Conservation (phyloP, 306 rosid genomes). For the Cucumis hystrix region DNA sequence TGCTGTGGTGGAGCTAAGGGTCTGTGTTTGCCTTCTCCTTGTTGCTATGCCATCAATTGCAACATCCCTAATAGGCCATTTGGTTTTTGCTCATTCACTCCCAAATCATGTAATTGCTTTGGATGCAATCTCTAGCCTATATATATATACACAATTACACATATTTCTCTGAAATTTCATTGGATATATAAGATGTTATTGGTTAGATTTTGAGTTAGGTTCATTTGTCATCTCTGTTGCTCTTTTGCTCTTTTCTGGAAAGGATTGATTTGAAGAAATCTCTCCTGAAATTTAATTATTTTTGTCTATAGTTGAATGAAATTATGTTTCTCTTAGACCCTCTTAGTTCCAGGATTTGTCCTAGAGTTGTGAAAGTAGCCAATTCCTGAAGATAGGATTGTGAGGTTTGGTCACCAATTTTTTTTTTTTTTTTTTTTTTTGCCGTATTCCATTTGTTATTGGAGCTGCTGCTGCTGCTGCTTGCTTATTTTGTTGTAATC, state of each 20-base stretch:
- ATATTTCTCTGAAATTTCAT: not conserved
- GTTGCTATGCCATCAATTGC: slow-evolving; percentile 99
- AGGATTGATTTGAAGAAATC: slow-evolving; percentile 7
- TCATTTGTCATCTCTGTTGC: not conserved
- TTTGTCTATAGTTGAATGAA: not conserved
- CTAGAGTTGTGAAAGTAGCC: not conserved
- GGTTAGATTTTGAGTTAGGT: not conserved
- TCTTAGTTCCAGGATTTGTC: not conserved
- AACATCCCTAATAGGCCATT: slow-evolving; percentile 93
- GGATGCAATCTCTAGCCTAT: slow-evolving; percentile 64
- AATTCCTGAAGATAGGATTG: slow-evolving; percentile 1
- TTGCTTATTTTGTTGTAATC: not conserved
- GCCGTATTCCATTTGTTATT: not conserved
- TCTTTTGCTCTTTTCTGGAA: not conserved
- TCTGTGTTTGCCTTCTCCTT: slow-evolving; percentile 83
- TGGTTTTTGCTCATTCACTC: slow-evolving; percentile 98
- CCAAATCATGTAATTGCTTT: slow-evolving; percentile 97
- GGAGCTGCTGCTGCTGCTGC: not conserved
- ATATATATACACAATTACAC: not conserved
- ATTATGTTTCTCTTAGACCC: not conserved
- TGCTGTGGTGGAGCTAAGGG: slow-evolving; percentile 98
- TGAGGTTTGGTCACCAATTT: not conserved
- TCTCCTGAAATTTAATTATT: not conserved
- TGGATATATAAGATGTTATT: not conserved
- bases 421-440: not conserved